Conservation (phyloP, 768 basidiomycete species). For the Exidia glandulosa region DNA sequence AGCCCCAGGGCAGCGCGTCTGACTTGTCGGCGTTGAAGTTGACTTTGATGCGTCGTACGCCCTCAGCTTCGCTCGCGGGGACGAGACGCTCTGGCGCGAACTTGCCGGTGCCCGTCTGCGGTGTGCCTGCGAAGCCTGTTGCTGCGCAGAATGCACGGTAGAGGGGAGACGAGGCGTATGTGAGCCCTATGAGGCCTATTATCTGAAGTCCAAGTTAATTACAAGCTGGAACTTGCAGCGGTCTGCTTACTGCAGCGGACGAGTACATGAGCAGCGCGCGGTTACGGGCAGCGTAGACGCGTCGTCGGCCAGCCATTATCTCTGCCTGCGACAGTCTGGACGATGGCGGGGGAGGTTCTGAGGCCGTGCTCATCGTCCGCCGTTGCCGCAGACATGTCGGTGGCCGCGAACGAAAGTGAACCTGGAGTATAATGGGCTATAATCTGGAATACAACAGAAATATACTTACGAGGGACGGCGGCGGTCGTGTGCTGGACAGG, state of each 20-base stretch:
- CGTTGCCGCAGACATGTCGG: background rate
- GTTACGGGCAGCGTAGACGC: conserved; percentile 48
- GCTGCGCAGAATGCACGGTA: conserved; percentile 98
- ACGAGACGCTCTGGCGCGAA: conserved; percentile 81
- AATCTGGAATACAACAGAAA: background rate
- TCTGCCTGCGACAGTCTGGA: background rate
- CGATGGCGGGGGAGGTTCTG: background rate
- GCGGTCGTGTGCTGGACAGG: background rate
- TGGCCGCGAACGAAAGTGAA: background rate
- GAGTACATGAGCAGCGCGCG: conserved; percentile 75
- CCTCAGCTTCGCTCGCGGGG: conserved; percentile 37
- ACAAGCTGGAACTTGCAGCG: background rate
- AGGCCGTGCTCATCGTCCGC: background rate
- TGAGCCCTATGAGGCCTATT: conserved; percentile 64
- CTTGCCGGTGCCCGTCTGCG: conserved; percentile 74
- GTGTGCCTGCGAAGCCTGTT: conserved; percentile 93
- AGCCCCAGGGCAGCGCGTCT: conserved; percentile 86
- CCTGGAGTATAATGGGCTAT: background rate
- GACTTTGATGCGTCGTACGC: conserved; percentile 72
- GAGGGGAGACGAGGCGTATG: conserved; percentile 95
- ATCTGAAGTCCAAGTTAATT: conserved; percentile 36
- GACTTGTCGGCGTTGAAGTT: conserved; percentile 91
- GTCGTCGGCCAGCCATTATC: conserved; percentile 20
- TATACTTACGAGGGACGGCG: background rate
- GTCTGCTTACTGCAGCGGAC: conserved; percentile 57